These are phyloP conservation scores for Acer negundo DNA, from an alignment of 345 rosid genomes.

Conservation along the genomic window DNA sequence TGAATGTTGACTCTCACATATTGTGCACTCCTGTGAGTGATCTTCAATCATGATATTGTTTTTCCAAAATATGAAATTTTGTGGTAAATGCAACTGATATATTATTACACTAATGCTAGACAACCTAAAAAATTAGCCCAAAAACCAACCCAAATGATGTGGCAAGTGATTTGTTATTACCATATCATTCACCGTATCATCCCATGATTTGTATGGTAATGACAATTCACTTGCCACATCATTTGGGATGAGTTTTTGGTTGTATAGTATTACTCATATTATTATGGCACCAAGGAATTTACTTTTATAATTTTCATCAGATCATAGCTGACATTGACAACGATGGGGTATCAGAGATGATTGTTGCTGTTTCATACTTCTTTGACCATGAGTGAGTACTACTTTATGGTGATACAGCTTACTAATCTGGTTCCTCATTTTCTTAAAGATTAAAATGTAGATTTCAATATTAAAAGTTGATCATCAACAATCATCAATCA, in stretches of 20 bases:
- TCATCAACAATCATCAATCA: conserved; percentile 10
- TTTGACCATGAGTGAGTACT: conserved; percentile 92
- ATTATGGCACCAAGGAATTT: conserved; percentile 9
- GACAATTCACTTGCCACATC: too few relatives aligned
- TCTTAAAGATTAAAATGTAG: not conserved
- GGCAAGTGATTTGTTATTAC: too few relatives aligned
- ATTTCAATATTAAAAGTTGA: conserved; percentile 3
- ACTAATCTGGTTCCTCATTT: not conserved
- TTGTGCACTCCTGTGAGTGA: conserved; percentile 91
- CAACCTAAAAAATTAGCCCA: too few relatives aligned
- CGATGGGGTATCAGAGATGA: conserved; percentile 94
- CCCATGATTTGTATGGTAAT: too few relatives aligned
- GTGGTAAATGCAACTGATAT: conserved; percentile 17
- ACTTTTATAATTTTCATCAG: conserved; percentile 44
- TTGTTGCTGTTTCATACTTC: conserved; percentile 93
- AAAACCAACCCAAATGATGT: too few relatives aligned
- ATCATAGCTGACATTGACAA: conserved; percentile 97
- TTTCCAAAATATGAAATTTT: conserved; percentile 10
- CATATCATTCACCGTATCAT: too few relatives aligned
- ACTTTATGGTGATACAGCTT: conserved; percentile 16
- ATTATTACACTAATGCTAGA: not conserved
- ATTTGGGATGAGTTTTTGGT: too few relatives aligned
- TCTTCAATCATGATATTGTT: conserved; percentile 22
- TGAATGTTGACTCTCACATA: conserved; percentile 88
- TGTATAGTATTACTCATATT: too few relatives aligned